Evolutionary conservation across 2,329 filamentous ascomycete genomes (phyloP).

Genomic region (Talaromyces sp.): DNA sequence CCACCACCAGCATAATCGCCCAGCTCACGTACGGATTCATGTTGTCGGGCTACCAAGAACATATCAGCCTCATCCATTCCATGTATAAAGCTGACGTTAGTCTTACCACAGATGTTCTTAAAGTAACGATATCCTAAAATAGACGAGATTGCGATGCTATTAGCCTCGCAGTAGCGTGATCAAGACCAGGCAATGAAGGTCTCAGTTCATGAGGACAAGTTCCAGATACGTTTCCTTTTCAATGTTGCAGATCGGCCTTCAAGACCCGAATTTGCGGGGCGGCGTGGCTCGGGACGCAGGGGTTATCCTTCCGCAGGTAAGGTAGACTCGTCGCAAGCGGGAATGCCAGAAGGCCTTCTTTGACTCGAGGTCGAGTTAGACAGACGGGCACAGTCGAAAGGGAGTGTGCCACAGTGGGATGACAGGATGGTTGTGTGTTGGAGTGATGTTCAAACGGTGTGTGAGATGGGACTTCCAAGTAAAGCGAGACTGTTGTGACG

Average conservation of each 20-base stretch:
- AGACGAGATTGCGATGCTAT: neutral
- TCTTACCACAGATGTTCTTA: neutral
- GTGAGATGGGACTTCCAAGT: neutral
- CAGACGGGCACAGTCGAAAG: neutral
- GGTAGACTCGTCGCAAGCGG: neutral
- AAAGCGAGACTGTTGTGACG: neutral
- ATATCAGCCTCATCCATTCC: neutral
- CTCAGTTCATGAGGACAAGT: slow-evolving; percentile 6
- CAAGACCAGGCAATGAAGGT: neutral
- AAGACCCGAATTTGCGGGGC: slow-evolving; percentile 10
- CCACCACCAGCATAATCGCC: slow-evolving; percentile 42
- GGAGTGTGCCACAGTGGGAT: slow-evolving; percentile 2
- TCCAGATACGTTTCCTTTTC: neutral
- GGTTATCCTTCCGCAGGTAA: slow-evolving; percentile 6
- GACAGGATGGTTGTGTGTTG: neutral
- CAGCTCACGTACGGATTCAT: slow-evolving; percentile 46
- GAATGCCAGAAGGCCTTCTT: slow-evolving; percentile 16
- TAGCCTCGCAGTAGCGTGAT: neutral
- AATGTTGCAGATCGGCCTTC: slow-evolving; percentile 3
- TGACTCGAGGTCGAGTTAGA: neutral
- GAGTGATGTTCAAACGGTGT: neutral
- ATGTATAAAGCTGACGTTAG: neutral
- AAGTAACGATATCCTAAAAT: neutral
- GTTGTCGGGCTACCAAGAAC: neutral
- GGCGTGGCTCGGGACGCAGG: slow-evolving; percentile 13